Conservation (phyloP, 1,284 basidiomycete genomes). For the Bondarzewia mesenterica region DNA sequence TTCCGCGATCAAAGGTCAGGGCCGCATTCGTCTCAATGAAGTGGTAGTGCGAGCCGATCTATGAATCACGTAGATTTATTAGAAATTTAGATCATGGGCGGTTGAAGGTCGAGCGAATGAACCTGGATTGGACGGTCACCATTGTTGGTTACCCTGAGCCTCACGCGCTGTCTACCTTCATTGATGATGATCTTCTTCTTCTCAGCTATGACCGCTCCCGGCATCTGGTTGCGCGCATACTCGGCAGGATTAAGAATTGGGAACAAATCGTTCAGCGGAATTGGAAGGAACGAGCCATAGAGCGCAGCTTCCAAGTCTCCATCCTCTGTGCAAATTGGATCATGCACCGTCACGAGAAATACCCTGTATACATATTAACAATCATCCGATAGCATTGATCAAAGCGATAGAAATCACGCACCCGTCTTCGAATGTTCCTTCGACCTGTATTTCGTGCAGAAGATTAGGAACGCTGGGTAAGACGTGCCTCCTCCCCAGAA, state of each 20-base stretch:
- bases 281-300: conserved; percentile 88
- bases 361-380: conserved; percentile 41
- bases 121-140: conserved; percentile 95
- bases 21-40: conserved; percentile 87
- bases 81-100: too few relatives aligned
- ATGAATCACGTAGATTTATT: background rate
- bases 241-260: conserved; percentile 40
- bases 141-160: conserved; percentile 80
- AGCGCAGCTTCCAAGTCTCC: conserved; percentile 80
- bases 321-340: conserved; percentile 81
- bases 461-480: conserved; percentile 63
- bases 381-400: background rate
- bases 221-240: conserved; percentile 46
- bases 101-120: conserved; percentile 7
- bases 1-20: conserved; percentile 77
- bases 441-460: conserved; percentile 83
- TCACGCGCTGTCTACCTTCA: conserved; percentile 58
- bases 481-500: conserved; percentile 90
- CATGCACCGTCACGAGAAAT: conserved; percentile 91
- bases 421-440: conserved; percentile 86
- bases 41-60: conserved; percentile 91
- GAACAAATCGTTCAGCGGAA: conserved; percentile 65
- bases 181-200: conserved; percentile 74
- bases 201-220: conserved; percentile 70
- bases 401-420: conserved; percentile 25